A percentile compares a stretch with the other conserved stretches of the same genome.
Conservation (phyloP, 1,284 basidiomycete genomes). For the Marasmius tenuissimus region DNA sequence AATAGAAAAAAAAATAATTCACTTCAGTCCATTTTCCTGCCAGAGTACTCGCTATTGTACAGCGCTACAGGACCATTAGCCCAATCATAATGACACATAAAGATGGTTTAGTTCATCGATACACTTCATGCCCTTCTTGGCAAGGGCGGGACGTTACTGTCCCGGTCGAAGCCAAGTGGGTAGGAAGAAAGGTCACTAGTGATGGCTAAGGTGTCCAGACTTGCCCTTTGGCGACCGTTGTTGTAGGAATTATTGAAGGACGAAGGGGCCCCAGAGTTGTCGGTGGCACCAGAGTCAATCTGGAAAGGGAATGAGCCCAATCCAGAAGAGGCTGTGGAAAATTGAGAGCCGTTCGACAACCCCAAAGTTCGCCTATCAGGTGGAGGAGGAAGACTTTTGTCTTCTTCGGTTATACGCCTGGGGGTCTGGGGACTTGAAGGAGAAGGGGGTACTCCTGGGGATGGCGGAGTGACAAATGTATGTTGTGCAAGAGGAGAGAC, state of each 20-base stretch:
- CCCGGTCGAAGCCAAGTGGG: constrained; percentile 68
- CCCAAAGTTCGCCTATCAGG: constrained; percentile 58
- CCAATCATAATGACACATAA: not conserved
- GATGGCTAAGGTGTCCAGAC: constrained; percentile 77
- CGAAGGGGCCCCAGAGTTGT: constrained; percentile 30
- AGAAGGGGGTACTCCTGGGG: constrained; percentile 23
- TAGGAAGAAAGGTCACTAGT: constrained; percentile 79
- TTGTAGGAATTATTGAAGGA: constrained; percentile 28
- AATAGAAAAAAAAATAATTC: not conserved
- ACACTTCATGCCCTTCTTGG: constrained; percentile 24
- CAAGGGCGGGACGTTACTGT: constrained; percentile 37
- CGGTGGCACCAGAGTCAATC: constrained; percentile 57
- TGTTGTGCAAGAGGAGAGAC: constrained; percentile 60
- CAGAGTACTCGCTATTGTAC: constrained; percentile 4
- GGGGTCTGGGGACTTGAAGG: constrained; percentile 19
- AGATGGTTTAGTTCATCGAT: not conserved
- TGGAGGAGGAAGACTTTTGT: constrained; percentile 40
- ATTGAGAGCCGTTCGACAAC: constrained; percentile 68
- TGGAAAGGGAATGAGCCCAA: constrained; percentile 82
- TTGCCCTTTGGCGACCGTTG: constrained; percentile 65
- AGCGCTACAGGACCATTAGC: not conserved
- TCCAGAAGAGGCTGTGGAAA: constrained; percentile 73
- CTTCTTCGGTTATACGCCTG: constrained; percentile 3
- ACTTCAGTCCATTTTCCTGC: constrained; percentile 1
- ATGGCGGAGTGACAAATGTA: constrained; percentile 31